These are phyloP conservation scores for Nicotiana undulata DNA, from an alignment of 257 asterid species.

Conservation along the genomic window DNA sequence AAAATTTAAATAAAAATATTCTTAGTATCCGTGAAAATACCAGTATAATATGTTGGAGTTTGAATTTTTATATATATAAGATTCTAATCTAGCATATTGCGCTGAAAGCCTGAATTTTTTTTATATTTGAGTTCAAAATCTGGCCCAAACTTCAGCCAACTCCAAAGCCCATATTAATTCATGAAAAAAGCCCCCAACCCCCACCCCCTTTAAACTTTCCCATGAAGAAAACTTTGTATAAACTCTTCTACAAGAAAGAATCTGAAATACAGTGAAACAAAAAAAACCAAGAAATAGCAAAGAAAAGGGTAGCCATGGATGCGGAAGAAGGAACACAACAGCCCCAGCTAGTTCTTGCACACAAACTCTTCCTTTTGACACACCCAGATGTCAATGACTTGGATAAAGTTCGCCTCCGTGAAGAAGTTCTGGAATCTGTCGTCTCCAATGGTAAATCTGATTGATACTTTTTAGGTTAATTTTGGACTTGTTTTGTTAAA, in stretches of 20 bases:
- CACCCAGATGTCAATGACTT: constrained; percentile 87
- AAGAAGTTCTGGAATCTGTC: constrained; percentile 66
- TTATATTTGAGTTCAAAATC: neutral
- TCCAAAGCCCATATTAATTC: neutral
- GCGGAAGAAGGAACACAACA: constrained; percentile 72
- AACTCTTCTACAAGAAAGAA: neutral
- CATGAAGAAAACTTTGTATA: neutral
- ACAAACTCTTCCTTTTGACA: constrained; percentile 61
- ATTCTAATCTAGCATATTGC: no score
- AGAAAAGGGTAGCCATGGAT: constrained; percentile 39
- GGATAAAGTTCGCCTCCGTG: constrained; percentile 84
- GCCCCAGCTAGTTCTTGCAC: constrained; percentile 74
- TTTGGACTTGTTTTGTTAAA: neutral
- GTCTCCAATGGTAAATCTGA: constrained; percentile 51
- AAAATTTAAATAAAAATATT: no score
- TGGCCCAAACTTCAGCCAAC: neutral
- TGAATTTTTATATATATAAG: no score
- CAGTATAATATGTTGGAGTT: no score
- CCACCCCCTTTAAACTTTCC: neutral
- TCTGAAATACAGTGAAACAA: neutral
- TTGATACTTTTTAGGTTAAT: neutral
- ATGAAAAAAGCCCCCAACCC: neutral
- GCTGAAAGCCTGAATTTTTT: no score
- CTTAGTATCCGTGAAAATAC: no score
- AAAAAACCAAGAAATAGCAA: neutral